phyloP scores from a whole-genome alignment of 2,329 filamentous ascomycete genomes.

The Fusarium nodosum region DNA sequence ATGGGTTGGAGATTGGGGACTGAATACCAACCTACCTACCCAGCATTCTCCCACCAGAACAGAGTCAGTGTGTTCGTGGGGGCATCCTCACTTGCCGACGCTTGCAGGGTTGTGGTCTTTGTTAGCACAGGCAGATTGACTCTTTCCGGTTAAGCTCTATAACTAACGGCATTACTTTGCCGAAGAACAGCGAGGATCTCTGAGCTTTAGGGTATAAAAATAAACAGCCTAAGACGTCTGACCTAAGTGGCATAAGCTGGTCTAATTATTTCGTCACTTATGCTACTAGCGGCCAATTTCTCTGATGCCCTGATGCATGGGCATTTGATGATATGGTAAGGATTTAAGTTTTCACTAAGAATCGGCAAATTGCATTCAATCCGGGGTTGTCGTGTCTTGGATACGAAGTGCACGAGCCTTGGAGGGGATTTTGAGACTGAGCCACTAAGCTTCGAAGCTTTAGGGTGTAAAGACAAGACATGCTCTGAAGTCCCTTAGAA shows the following conservation, averaged over 20 bases:
- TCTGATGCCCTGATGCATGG: background rate
- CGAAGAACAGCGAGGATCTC: background rate
- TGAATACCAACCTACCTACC: too few species aligned
- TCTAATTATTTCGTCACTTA: too few species aligned
- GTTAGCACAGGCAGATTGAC: background rate
- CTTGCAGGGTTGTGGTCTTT: background rate
- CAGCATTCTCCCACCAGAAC: too few species aligned
- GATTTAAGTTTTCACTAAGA: background rate
- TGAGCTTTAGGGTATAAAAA: too few species aligned
- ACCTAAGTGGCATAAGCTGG: too few species aligned
- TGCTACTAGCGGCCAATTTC: too few species aligned
- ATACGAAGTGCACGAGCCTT: background rate
- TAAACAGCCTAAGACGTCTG: too few species aligned
- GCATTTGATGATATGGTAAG: background rate
- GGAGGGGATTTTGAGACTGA: background rate
- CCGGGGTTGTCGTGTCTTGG: background rate
- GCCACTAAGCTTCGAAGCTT: too few species aligned
- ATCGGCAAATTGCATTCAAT: background rate
- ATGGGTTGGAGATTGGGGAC: too few species aligned
- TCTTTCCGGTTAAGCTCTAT: background rate
- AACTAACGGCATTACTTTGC: background rate
- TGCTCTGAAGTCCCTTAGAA: background rate
- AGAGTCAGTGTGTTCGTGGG: background rate
- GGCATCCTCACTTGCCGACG: background rate
- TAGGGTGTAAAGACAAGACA: background rate